Evolutionary conservation across 2,329 filamentous ascomycete genomes (phyloP).

Genomic region (Bisporella sp.): DNA sequence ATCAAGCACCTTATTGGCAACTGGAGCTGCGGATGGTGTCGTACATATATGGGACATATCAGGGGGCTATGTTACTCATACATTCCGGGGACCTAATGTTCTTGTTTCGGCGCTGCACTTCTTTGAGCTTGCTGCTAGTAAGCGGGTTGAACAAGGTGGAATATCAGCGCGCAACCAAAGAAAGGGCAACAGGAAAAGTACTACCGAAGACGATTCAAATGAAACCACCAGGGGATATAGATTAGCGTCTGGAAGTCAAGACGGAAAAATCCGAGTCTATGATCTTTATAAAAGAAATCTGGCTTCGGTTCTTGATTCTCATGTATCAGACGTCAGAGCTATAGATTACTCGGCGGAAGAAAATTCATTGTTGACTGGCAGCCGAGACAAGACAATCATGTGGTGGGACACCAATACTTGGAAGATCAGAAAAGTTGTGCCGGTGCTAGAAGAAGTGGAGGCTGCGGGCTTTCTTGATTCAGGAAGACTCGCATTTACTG

Average conservation of each 20-base stretch:
- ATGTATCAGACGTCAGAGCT: slow-evolving; percentile 88
- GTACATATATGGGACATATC: slow-evolving; percentile 96
- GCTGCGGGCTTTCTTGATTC: slow-evolving; percentile 70
- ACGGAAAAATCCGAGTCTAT: slow-evolving; percentile 88
- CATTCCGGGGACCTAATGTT: slow-evolving; percentile 87
- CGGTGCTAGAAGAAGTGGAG: slow-evolving; percentile 80
- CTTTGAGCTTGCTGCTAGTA: slow-evolving; percentile 61
- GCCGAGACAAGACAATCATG: slow-evolving; percentile 89
- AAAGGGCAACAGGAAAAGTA: slow-evolving; percentile 33
- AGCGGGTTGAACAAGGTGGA: slow-evolving; percentile 30
- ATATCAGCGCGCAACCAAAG: slow-evolving; percentile 36
- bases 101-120: slow-evolving; percentile 88
- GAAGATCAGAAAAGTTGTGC: slow-evolving; percentile 74
- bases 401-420: slow-evolving; percentile 85
- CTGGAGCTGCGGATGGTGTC: slow-evolving; percentile 84
- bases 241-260: slow-evolving; percentile 85
- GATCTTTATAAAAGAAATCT: slow-evolving; percentile 79
- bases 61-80: slow-evolving; percentile 88
- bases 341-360: slow-evolving; percentile 73
- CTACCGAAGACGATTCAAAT: slow-evolving; percentile 36
- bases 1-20: slow-evolving; percentile 84
- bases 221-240: slow-evolving; percentile 58
- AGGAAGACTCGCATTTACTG: slow-evolving; percentile 71
- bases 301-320: slow-evolving; percentile 76
- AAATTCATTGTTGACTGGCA: slow-evolving; percentile 72